Conservation (phyloP, 305 asterid genomes). For the Solanum hybrid region DNA sequence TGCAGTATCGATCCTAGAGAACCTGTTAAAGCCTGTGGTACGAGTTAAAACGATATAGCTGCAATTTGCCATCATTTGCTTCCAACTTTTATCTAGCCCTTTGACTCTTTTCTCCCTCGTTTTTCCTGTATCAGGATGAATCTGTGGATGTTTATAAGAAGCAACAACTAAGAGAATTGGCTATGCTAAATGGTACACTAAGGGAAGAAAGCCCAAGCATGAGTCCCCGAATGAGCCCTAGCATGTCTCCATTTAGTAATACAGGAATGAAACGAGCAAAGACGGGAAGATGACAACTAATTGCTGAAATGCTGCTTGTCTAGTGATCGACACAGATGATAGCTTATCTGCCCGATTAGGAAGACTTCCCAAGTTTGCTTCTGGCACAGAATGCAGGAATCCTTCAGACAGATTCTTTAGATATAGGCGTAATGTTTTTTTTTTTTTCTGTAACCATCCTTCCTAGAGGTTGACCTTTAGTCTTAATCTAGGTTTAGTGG, state of each 20-base stretch:
- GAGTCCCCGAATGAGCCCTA: constrained; percentile 72
- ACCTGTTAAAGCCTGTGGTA: constrained; percentile 80
- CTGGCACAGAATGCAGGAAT: constrained; percentile 1
- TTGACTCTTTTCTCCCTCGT: background rate
- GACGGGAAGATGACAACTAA: constrained; percentile 37
- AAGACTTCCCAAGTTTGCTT: background rate
- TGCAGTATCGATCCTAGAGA: constrained; percentile 54
- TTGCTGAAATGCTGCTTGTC: background rate
- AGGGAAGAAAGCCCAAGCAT: constrained; percentile 75
- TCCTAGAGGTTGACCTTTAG: constrained; percentile 8
- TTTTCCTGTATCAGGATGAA: constrained; percentile 43
- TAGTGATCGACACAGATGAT: background rate
- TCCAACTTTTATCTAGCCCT: background rate
- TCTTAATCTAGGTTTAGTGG: constrained; percentile 9
- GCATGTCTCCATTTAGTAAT: constrained; percentile 71
- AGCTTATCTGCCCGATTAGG: background rate
- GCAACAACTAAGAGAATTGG: constrained; percentile 73
- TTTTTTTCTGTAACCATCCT: background rate
- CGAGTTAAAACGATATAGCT: background rate
- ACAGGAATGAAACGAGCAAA: constrained; percentile 66
- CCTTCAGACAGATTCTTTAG: background rate
- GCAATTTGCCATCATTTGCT: background rate
- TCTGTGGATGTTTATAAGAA: constrained; percentile 69
- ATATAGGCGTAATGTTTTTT: background rate
- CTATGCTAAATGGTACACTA: constrained; percentile 60